These are phyloP conservation scores for Boletus rubescentipes DNA, from an alignment of 768 basidiomycete species.

Conservation along the genomic window DNA sequence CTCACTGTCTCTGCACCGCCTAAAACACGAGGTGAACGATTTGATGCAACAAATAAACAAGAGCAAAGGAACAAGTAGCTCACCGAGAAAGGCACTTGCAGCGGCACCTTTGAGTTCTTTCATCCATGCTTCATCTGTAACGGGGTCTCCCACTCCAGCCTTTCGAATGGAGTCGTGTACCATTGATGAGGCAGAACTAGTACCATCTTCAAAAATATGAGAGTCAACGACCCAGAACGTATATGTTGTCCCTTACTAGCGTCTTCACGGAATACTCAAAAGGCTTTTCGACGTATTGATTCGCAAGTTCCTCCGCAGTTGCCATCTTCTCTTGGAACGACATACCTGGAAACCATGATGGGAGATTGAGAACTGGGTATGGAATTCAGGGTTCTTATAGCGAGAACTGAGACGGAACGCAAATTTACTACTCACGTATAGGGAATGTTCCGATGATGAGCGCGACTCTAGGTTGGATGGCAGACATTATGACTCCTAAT, in stretches of 20 bases:
- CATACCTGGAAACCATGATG: background rate
- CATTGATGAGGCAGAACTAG: background rate
- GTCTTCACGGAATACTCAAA: background rate
- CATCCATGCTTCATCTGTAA: background rate
- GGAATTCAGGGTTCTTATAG: background rate
- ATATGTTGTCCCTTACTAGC: background rate
- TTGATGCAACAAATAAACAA: background rate
- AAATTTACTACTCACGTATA: background rate
- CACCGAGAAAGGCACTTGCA: background rate
- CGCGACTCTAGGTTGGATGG: background rate
- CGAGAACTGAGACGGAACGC: background rate
- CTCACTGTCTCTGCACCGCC: background rate
- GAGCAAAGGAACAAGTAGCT: background rate
- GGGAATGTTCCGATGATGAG: background rate
- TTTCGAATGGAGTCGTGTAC: background rate
- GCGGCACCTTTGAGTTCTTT: background rate
- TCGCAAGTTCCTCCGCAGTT: background rate
- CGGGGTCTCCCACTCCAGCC: background rate
- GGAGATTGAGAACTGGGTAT: background rate
- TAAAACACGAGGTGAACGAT: background rate
- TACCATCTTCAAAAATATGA: background rate
- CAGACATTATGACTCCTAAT: background rate
- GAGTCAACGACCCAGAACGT: no score
- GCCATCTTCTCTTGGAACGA: background rate
- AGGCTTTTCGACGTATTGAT: background rate